These are phyloP conservation scores for Astragalus membranaceus DNA, from an alignment of 306 rosid genomes.

Conservation along the genomic window DNA sequence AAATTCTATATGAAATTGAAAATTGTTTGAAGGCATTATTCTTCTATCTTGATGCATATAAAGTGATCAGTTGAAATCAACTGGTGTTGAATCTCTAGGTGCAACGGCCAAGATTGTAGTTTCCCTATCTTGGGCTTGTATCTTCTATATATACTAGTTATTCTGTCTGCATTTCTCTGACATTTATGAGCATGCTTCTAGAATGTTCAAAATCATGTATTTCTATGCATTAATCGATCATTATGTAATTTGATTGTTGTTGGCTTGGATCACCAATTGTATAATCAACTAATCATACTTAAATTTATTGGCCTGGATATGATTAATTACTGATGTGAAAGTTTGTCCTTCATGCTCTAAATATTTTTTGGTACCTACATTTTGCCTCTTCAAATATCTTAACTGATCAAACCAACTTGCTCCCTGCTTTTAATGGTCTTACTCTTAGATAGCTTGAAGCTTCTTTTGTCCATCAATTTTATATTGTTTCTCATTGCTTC, in stretches of 20 bases:
- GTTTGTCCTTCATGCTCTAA: neutral
- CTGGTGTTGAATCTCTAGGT: too few species aligned
- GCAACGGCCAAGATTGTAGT: too few species aligned
- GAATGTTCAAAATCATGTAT: constrained; percentile 2
- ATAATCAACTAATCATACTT: constrained; percentile 6
- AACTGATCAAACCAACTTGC: too few species aligned
- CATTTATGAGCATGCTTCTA: constrained; percentile 6
- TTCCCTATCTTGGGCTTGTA: too few species aligned
- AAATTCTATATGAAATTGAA: too few species aligned
- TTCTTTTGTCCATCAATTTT: constrained; percentile 13
- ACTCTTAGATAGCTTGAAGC: neutral
- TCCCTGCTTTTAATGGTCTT: constrained; percentile 3
- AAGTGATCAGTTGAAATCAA: too few species aligned
- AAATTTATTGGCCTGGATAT: constrained; percentile 11
- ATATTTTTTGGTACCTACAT: constrained; percentile 5
- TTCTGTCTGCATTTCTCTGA: neutral
- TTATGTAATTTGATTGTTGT: neutral
- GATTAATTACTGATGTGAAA: constrained; percentile 1
- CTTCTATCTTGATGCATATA: too few species aligned
- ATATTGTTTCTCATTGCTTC: constrained; percentile 7
- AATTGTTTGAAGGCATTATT: too few species aligned
- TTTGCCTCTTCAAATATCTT: too few species aligned
- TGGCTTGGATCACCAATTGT: constrained; percentile 7
- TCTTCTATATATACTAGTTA: constrained; percentile 13
- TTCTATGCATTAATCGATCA: neutral